Conservation (phyloP, 805 yeast species). For the Candida golubevii region DNA sequence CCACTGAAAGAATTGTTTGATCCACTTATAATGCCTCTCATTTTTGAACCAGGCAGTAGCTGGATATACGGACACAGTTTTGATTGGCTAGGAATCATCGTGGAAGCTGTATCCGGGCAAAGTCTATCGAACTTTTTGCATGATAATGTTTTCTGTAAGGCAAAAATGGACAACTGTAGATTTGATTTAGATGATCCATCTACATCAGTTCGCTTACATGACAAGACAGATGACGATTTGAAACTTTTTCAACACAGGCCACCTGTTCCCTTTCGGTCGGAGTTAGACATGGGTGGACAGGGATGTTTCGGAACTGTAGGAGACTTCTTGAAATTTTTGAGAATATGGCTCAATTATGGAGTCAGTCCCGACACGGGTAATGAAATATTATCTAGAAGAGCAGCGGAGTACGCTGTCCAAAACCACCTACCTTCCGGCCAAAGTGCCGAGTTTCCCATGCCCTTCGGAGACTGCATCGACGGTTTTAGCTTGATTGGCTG, state of each 20-base stretch:
- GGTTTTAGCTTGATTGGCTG: constrained; percentile 33
- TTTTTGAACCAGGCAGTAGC: constrained; percentile 35
- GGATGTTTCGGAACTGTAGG: constrained; percentile 36
- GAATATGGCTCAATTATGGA: constrained; percentile 40
- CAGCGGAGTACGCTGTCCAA: constrained; percentile 29
- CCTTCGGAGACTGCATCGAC: constrained; percentile 18
- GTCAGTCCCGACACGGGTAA: constrained; percentile 34
- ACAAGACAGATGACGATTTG: constrained; percentile 3
- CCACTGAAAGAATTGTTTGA: constrained; percentile 25
- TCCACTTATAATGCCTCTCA: constrained; percentile 21
- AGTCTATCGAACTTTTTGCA: constrained; percentile 29
- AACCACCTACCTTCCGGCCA: constrained; percentile 28
- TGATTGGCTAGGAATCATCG: constrained; percentile 38
- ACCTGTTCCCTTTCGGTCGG: constrained; percentile 14
- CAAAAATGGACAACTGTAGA: constrained; percentile 27
- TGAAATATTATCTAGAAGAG: constrained; percentile 24
- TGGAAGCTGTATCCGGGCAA: constrained; percentile 31
- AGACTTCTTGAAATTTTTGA: constrained; percentile 36
- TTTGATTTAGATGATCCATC: constrained; percentile 9
- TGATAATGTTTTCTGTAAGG: constrained; percentile 29
- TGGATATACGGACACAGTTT: constrained; percentile 36
- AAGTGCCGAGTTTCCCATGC: constrained; percentile 17
- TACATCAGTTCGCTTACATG: constrained; percentile 6
- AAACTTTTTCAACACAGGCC: constrained; percentile 3
- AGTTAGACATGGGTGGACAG: constrained; percentile 41